These are phyloP conservation scores for Annulohypoxylon truncatum DNA, from an alignment of 2,329 filamentous ascomycete species.

Conservation along the genomic window DNA sequence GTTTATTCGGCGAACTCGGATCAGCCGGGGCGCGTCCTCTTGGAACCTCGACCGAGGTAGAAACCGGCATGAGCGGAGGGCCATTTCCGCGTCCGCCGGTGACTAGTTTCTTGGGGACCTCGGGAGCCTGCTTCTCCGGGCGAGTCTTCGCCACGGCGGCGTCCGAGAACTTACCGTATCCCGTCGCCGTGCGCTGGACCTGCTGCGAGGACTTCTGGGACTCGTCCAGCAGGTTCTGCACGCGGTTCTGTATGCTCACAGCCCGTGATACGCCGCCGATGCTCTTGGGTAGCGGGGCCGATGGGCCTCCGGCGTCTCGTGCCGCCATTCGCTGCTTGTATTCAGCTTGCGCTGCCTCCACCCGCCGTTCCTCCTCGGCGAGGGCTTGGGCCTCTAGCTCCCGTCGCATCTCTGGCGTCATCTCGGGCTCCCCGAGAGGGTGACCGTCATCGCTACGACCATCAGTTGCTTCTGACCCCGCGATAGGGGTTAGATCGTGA, in stretches of 20 bases:
- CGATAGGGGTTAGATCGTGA: conserved; percentile 74
- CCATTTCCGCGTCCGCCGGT: conserved; percentile 38
- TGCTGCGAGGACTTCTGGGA: conserved; percentile 68
- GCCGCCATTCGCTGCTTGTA: conserved; percentile 81
- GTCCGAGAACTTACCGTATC: conserved; percentile 89
- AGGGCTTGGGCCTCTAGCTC: conserved; percentile 87
- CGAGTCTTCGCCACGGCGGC: conserved; percentile 53
- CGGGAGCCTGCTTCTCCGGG: conserved; percentile 55
- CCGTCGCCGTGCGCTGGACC: conserved; percentile 79
- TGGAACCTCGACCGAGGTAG: conserved; percentile 38
- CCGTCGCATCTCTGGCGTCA: conserved; percentile 88
- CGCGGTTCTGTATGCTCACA: conserved; percentile 89
- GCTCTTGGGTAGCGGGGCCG: conserved; percentile 61
- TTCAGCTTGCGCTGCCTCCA: conserved; percentile 88
- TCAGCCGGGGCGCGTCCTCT: conserved; percentile 41
- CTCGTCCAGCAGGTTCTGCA: conserved; percentile 86
- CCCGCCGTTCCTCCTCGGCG: conserved; percentile 88
- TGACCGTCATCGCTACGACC: conserved; percentile 74
- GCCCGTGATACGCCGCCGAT: conserved; percentile 73
- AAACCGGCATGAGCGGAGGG: conserved; percentile 43
- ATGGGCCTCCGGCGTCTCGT: conserved; percentile 58
- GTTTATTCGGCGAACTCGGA: conserved; percentile 55
- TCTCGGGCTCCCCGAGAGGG: conserved; percentile 71
- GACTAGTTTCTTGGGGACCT: conserved; percentile 65
- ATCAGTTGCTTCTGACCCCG: conserved; percentile 79